Conservation (phyloP, 2,329 filamentous ascomycete species). For the Xylaria sp. region DNA sequence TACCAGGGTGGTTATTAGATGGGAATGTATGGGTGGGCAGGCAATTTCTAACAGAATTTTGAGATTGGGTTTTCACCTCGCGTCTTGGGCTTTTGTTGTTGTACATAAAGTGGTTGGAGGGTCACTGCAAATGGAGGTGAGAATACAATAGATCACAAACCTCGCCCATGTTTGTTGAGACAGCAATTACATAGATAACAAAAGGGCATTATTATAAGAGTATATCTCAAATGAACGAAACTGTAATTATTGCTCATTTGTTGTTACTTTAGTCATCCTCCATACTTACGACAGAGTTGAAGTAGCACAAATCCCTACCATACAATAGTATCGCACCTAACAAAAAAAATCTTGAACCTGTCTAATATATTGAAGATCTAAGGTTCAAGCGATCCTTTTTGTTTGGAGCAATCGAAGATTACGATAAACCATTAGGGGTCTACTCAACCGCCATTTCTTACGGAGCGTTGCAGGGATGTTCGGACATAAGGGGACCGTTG, state of each 20-base stretch:
- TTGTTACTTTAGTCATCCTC: neutral
- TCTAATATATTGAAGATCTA: neutral
- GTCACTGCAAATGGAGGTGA: conserved; percentile 25
- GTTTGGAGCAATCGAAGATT: neutral
- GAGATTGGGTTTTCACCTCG: conserved; percentile 29
- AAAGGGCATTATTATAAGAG: conserved; percentile 8
- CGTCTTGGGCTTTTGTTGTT: conserved; percentile 32
- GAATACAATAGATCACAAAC: conserved; percentile 32
- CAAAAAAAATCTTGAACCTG: neutral
- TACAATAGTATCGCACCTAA: neutral
- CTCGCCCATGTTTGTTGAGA: conserved; percentile 33
- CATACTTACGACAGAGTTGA: neutral
- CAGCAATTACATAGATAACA: conserved; percentile 23
- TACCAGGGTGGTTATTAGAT: conserved; percentile 38
- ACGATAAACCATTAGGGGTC: neutral
- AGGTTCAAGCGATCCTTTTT: neutral
- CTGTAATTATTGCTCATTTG: neutral
- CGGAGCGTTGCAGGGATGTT: neutral
- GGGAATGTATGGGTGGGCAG: conserved; percentile 39
- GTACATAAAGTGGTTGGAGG: conserved; percentile 36
- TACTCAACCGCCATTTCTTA: neutral
- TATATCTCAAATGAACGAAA: conserved; percentile 6
- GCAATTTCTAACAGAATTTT: conserved; percentile 41
- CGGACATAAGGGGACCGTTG: neutral
- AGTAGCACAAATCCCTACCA: neutral